These are phyloP conservation scores for Mortierella sp. DNA, from an alignment of 371 early-diverging fungal species.

Conservation along the genomic window DNA sequence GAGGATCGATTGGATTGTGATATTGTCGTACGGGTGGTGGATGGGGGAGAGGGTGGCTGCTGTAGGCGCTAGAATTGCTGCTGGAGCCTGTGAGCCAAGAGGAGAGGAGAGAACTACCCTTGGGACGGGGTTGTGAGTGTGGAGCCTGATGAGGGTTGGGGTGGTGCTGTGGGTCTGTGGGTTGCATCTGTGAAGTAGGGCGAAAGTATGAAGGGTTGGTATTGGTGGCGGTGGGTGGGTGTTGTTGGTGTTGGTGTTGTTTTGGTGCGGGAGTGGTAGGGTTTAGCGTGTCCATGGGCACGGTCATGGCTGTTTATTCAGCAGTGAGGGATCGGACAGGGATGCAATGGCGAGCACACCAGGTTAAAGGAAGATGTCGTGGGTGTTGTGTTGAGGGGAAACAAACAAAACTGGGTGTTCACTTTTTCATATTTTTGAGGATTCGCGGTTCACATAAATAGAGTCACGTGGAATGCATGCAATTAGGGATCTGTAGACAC, in stretches of 20 bases:
- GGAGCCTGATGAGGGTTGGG: slow-evolving; percentile 16
- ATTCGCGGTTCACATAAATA: not conserved
- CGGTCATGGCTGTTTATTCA: slow-evolving; percentile 23
- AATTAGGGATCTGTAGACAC: not conserved
- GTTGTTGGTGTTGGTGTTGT: not conserved
- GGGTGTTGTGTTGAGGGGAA: not conserved
- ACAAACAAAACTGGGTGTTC: slow-evolving; percentile 2
- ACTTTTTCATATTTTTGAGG: slow-evolving; percentile 10
- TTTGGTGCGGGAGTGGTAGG: not conserved
- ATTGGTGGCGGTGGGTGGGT: slow-evolving; percentile 22
- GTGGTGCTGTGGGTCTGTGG: slow-evolving; percentile 31
- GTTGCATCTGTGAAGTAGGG: slow-evolving; percentile 38
- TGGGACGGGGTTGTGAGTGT: slow-evolving; percentile 15
- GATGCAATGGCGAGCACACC: slow-evolving; percentile 5
- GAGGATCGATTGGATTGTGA: slow-evolving; percentile 10
- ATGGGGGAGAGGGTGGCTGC: not conserved
- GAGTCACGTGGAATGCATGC: not conserved
- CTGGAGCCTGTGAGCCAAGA: slow-evolving; percentile 29
- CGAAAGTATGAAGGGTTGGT: slow-evolving; percentile 18
- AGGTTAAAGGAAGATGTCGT: not conserved
- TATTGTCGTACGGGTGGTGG: not conserved
- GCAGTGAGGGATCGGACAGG: not conserved
- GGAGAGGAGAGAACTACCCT: slow-evolving; percentile 29
- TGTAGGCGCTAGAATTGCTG: not conserved
- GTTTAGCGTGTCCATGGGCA: slow-evolving; percentile 23